Conservation (phyloP, 768 basidiomycete genomes). For the Calocybe indica region DNA sequence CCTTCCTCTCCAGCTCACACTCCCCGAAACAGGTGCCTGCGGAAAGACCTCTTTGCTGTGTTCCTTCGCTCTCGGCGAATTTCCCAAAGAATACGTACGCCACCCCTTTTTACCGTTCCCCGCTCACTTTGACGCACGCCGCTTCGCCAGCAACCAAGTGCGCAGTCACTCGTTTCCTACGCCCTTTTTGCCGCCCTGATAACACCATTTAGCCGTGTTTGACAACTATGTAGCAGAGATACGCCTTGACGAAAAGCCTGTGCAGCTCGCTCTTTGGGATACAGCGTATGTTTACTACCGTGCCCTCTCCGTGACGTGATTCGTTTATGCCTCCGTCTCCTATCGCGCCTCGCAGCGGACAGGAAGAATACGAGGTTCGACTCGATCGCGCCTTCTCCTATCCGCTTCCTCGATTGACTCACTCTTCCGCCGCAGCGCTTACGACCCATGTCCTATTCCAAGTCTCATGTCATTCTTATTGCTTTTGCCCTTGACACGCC, state of each 20-base stretch:
- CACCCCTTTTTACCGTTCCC: conserved; percentile 4
- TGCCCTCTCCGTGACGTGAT: conserved; percentile 4
- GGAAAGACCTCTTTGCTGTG: conserved; percentile 92
- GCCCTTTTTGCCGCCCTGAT: background rate
- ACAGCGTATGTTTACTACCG: conserved; percentile 72
- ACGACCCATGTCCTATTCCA: conserved; percentile 94
- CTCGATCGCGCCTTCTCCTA: conserved; percentile 1
- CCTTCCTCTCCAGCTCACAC: conserved; percentile 14
- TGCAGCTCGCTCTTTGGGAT: conserved; percentile 97
- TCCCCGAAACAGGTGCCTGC: conserved; percentile 64
- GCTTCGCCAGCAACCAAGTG: conserved; percentile 51
- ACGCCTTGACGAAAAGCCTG: conserved; percentile 92
- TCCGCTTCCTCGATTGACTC: conserved; percentile 1
- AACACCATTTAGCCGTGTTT: conserved; percentile 66
- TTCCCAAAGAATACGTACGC: conserved; percentile 93
- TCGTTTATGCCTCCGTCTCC: conserved; percentile 10
- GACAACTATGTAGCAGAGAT: conserved; percentile 99
- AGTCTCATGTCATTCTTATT: conserved; percentile 98
- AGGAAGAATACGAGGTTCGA: conserved; percentile 95
- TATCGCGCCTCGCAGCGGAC: conserved; percentile 53
- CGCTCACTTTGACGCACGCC: background rate
- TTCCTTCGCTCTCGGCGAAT: conserved; percentile 91
- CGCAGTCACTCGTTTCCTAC: conserved; percentile 19
- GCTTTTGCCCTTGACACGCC: conserved; percentile 95
- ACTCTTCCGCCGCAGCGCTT: conserved; percentile 52